Percentiles rank a stretch among this genome's conserved stretches.
These are phyloP conservation scores for Chaetothyriales sp. DNA, from an alignment of 2,329 filamentous ascomycete species.

Conservation along the genomic window DNA sequence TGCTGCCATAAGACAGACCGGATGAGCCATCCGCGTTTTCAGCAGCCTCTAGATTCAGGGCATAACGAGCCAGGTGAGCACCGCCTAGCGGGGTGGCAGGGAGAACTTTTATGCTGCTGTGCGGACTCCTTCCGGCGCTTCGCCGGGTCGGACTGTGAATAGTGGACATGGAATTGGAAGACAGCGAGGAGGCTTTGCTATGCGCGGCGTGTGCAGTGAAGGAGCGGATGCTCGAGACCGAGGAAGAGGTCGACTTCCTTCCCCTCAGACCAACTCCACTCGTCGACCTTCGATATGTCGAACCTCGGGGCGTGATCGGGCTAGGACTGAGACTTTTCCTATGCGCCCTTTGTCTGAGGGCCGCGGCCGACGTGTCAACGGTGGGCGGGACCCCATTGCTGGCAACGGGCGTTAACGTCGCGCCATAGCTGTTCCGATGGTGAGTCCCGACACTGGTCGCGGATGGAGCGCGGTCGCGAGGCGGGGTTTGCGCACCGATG, in stretches of 20 bases:
- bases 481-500: background rate
- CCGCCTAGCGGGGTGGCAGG: constrained; percentile 82
- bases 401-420: constrained; percentile 11
- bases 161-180: constrained; percentile 60
- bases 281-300: constrained; percentile 69
- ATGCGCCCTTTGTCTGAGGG: constrained; percentile 13
- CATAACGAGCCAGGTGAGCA: constrained; percentile 18
- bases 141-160: constrained; percentile 53
- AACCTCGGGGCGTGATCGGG: constrained; percentile 65
- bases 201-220: constrained; percentile 81
- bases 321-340: constrained; percentile 73
- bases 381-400: background rate
- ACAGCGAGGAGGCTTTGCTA: constrained; percentile 87
- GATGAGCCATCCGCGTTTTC: constrained; percentile 4
- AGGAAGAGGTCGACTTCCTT: constrained; percentile 89
- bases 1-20: constrained; percentile 6
- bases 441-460: background rate
- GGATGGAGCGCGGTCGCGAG: background rate
- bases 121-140: constrained; percentile 53
- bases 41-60: constrained; percentile 50
- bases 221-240: constrained; percentile 79
- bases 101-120: constrained; percentile 86
- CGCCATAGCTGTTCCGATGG: constrained; percentile 8
- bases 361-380: constrained; percentile 4
- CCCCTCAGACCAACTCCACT: constrained; percentile 69